These are phyloP conservation scores for Yamadazyma phyllophila DNA, from an alignment of 805 yeast species.

Conservation along the genomic window DNA sequence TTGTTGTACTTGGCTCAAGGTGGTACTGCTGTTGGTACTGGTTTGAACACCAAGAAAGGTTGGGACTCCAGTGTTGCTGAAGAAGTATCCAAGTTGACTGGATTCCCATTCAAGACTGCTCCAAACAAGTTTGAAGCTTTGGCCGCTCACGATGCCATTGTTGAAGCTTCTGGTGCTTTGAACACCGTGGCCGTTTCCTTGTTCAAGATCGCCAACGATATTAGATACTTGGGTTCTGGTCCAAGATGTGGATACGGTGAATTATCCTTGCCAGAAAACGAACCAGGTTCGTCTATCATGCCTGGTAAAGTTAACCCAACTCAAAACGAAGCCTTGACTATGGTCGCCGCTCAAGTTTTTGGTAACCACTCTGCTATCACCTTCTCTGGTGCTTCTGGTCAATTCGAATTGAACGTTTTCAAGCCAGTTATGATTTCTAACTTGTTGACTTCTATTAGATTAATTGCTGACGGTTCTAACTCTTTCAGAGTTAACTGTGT, in stretches of 20 bases:
- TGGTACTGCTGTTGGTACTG: slow-evolving; percentile 99
- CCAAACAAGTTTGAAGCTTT: slow-evolving; percentile 99
- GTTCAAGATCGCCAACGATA: slow-evolving; percentile 96
- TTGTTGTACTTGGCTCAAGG: slow-evolving; percentile 92
- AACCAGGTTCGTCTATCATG: slow-evolving; percentile 99
- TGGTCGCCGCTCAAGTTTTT: slow-evolving; percentile 97
- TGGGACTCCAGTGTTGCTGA: slow-evolving; percentile 85
- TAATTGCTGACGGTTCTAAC: slow-evolving; percentile 82
- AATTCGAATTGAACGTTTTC: slow-evolving; percentile 96
- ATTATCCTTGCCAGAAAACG: slow-evolving; percentile 92
- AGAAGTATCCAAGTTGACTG: slow-evolving; percentile 82
- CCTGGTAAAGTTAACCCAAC: slow-evolving; percentile 99
- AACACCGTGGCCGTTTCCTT: slow-evolving; percentile 92
- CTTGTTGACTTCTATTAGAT: slow-evolving; percentile 81
- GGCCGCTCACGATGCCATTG: slow-evolving; percentile 98
- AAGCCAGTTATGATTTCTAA: slow-evolving; percentile 94
- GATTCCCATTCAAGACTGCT: slow-evolving; percentile 86
- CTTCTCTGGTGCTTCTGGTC: slow-evolving; percentile 98
- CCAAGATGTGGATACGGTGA: slow-evolving; percentile 99
- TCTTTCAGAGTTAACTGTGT: slow-evolving; percentile 95
- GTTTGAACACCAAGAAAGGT: slow-evolving; percentile 90
- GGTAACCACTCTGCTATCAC: slow-evolving; percentile 96
- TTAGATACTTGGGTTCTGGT: slow-evolving; percentile 97
- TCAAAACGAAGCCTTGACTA: slow-evolving; percentile 97
- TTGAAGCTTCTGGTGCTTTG: slow-evolving; percentile 95